phyloP scores from a whole-genome alignment of 2,329 filamentous ascomycete species.

The Scedosporium dehoogii region DNA sequence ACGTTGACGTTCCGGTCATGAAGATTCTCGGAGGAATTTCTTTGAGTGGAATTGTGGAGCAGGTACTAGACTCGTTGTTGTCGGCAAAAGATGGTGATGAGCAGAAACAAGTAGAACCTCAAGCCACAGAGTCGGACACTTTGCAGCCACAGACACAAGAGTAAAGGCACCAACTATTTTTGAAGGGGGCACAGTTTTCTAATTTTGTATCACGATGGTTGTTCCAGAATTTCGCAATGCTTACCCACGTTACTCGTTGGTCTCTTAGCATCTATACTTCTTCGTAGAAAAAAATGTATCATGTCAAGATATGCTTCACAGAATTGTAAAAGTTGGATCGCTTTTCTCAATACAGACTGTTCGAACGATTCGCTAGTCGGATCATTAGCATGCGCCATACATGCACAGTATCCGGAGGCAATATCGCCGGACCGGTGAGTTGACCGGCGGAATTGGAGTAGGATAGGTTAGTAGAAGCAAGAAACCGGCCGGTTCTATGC shows the following conservation, averaged over 20 bases:
- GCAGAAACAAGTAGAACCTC: neutral
- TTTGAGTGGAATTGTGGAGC: slow-evolving; percentile 3
- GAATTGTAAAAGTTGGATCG: neutral
- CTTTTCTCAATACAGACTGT: neutral
- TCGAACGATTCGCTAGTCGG: neutral
- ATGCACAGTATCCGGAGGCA: neutral
- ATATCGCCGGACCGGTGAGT: neutral
- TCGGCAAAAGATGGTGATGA: neutral
- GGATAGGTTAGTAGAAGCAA: neutral
- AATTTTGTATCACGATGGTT: neutral
- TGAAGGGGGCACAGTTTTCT: neutral
- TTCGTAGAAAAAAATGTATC: neutral
- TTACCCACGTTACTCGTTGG: neutral
- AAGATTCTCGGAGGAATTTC: slow-evolving; percentile 29
- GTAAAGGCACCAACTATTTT: neutral
- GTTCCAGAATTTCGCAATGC: neutral
- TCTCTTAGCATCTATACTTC: neutral
- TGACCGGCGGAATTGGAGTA: neutral
- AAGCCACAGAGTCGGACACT: neutral
- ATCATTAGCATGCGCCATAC: neutral
- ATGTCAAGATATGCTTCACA: neutral
- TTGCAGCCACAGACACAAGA: neutral
- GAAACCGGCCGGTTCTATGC: neutral
- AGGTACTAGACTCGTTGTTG: neutral
- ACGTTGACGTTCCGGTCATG: slow-evolving; percentile 33